phyloP scores from a whole-genome alignment of 306 rosid species.

The Vigna trinervia region DNA sequence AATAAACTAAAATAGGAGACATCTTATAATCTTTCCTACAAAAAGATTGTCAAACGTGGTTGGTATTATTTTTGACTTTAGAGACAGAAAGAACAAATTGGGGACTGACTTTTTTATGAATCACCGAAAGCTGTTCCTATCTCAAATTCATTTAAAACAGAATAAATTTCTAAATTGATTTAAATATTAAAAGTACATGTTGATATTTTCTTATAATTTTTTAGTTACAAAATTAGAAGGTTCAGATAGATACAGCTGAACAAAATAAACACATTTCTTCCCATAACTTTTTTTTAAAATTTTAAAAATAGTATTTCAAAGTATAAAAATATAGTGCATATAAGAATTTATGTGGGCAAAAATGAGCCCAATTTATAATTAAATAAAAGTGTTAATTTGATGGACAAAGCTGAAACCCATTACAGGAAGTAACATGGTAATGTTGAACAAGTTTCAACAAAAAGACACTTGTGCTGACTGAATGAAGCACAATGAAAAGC shows the following conservation, averaged over 20 bases:
- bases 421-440: background rate
- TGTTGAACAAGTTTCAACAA: constrained; percentile 25
- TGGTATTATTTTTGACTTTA: constrained; percentile 2
- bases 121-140: constrained; percentile 18
- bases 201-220: background rate
- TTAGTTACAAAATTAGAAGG: background rate
- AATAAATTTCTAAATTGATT: background rate
- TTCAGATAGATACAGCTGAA: too few relatives aligned
- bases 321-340: too few relatives aligned
- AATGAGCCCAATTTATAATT: background rate
- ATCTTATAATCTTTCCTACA: too few relatives aligned
- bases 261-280: too few relatives aligned
- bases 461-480: constrained; percentile 4
- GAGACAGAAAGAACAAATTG: background rate
- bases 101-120: background rate
- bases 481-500: constrained; percentile 17
- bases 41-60: constrained; percentile 18
- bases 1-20: too few relatives aligned
- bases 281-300: too few relatives aligned
- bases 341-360: constrained; percentile 1
- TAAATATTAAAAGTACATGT: background rate
- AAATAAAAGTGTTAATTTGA: constrained; percentile 22
- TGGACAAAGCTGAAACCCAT: constrained; percentile 7
- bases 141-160: constrained; percentile 9
- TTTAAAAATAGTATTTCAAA: too few relatives aligned